Percentiles rank a stretch among this genome's conserved stretches.
Evolutionary conservation across 2,329 filamentous ascomycete species (phyloP).

Genomic region (Colletotrichum camelliae): DNA sequence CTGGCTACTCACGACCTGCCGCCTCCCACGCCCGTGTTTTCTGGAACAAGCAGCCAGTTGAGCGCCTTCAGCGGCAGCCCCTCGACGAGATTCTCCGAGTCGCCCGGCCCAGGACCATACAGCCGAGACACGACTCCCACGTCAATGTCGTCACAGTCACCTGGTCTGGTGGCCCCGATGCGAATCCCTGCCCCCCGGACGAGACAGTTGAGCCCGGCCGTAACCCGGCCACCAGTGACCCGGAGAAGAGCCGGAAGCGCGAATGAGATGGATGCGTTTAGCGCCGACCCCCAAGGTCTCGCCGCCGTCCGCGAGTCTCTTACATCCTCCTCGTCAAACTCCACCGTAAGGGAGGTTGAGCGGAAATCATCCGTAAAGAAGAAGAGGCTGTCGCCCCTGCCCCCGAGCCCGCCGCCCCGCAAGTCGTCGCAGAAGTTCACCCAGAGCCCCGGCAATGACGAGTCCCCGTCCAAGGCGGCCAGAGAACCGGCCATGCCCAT

Average conservation of each 20-base stretch:
- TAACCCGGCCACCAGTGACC: constrained; percentile 65
- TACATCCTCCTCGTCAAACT: constrained; percentile 75
- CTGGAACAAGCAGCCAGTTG: constrained; percentile 59
- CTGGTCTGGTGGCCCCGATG: constrained; percentile 59
- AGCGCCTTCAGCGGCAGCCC: constrained; percentile 72
- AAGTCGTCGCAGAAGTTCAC: constrained; percentile 65
- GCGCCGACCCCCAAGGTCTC: constrained; percentile 61
- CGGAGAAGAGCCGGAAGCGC: constrained; percentile 62
- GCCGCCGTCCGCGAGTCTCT: constrained; percentile 72
- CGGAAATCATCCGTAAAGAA: constrained; percentile 46
- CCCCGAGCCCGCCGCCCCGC: constrained; percentile 66
- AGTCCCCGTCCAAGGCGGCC: constrained; percentile 43
- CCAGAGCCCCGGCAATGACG: constrained; percentile 37
- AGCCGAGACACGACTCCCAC: constrained; percentile 81
- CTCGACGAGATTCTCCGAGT: constrained; percentile 78
- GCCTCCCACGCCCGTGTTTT: constrained; percentile 70
- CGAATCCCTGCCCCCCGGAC: constrained; percentile 51
- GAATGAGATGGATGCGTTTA: constrained; percentile 51
- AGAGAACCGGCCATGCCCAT: constrained; percentile 29
- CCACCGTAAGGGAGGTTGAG: constrained; percentile 64
- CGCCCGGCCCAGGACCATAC: constrained; percentile 71
- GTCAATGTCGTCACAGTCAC: constrained; percentile 78
- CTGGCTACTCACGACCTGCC: constrained; percentile 69
- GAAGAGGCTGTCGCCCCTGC: constrained; percentile 49
- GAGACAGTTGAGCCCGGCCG: constrained; percentile 60